phyloP scores from a whole-genome alignment of 495 filamentous ascomycete species.

The Daldinia concentrica region DNA sequence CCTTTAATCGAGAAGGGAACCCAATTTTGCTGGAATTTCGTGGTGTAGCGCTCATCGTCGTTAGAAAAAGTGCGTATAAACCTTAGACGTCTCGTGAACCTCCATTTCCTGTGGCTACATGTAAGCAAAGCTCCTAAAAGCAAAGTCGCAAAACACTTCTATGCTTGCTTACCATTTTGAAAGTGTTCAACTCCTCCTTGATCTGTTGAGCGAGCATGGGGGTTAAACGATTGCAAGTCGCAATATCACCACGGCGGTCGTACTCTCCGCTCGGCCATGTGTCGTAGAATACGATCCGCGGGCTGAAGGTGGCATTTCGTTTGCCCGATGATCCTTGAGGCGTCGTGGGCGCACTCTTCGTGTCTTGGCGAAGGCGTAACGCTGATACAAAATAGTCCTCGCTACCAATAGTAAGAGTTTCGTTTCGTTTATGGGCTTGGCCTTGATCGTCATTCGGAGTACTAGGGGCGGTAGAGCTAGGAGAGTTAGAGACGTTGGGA shows the following conservation, averaged over 20 bases:
- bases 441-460: conserved; percentile 79
- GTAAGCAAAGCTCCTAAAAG: conserved; percentile 43
- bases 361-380: conserved; percentile 71
- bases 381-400: conserved; percentile 88
- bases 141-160: no score
- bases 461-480: conserved; percentile 81
- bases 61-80: conserved; percentile 99
- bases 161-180: conserved; percentile 87
- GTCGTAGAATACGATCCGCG: conserved; percentile 92
- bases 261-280: conserved; percentile 97
- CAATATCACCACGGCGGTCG: conserved; percentile 93
- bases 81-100: conserved; percentile 97
- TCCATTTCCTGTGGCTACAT: conserved; percentile 88
- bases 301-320: conserved; percentile 89
- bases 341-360: conserved; percentile 79
- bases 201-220: conserved; percentile 98
- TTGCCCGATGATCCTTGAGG: conserved; percentile 67
- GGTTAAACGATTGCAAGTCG: conserved; percentile 96
- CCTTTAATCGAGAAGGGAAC: conserved; percentile 48
- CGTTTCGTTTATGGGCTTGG: conserved; percentile 67
- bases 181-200: conserved; percentile 98
- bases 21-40: conserved; percentile 48
- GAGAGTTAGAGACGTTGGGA: conserved; percentile 75
- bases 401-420: conserved; percentile 75
- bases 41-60: conserved; percentile 48